Conservation (phyloP, 148 eudicot species). For the Fagopyrum tataricum region DNA sequence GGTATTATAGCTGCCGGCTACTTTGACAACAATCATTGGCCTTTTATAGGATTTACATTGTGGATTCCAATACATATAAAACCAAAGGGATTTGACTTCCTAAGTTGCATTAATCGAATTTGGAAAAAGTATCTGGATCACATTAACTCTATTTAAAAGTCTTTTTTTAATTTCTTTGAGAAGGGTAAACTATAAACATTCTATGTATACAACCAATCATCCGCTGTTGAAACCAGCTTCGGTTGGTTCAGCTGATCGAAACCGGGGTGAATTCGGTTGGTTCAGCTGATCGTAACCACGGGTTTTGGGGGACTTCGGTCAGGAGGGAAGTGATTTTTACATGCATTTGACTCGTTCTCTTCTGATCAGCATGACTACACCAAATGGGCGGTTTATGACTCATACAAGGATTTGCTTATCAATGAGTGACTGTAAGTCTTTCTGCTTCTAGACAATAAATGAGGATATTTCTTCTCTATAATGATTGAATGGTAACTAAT, state of each 20-base stretch:
- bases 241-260: too few species aligned
- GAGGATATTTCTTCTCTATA: background rate
- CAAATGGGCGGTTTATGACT: conserved; percentile 83
- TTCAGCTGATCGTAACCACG: too few species aligned
- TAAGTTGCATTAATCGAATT: background rate
- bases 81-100: background rate
- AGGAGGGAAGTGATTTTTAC: background rate
- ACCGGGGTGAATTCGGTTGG: too few species aligned
- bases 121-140: background rate
- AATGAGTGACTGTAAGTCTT: conserved; percentile 85
- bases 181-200: background rate
- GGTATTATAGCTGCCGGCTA: conserved; percentile 26
- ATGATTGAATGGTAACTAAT: background rate
- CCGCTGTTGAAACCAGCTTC: background rate
- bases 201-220: background rate
- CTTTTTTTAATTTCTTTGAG: background rate
- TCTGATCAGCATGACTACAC: conserved; percentile 82
- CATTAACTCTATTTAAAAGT: background rate
- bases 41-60: background rate
- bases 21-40: background rate
- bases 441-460: background rate
- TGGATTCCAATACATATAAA: background rate
- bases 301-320: background rate
- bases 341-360: conserved; percentile 10
- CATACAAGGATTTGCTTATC: conserved; percentile 90